Base-by-base conservation (phyloP, 2,329 filamentous ascomycete species). In the Botrytis squamosa region DNA sequence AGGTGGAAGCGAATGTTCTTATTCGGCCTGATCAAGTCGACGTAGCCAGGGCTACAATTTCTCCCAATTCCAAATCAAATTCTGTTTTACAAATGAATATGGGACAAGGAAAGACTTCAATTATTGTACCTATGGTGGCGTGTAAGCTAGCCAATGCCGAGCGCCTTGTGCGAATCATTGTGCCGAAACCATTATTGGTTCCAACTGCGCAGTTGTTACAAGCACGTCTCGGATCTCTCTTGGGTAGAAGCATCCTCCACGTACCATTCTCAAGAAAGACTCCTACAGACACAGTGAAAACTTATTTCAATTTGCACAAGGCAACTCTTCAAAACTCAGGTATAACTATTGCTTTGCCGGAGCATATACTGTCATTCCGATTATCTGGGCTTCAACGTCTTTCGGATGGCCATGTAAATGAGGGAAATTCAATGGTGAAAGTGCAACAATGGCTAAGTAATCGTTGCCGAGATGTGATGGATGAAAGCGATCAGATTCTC, bases 81-180 rank as follows among this genome's bases (percentile, higher is more conserved):
- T 89, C 89, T 0, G 88, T 92, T 0, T 76, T 91, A 1, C 90
- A 92, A 75, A 85, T 92, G 81, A 89, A 91, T 75, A 92, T 92
- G 90, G 90, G 90, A 0, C 85, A 90, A 82, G 87, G 86, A 82
- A 90, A 90, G 80, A 89, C 88, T 0, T 88, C 86, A 0, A 85
- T 84, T 67, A 87, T 89, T 36, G 84, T 89, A 10, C 87, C 87
- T 0, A 87, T 89, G 84, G 85, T 83, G 0, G 83, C 85, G 0
- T 81, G 83, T 0, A 75, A 83, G 0, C 79, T 89, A 0, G 86
- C 87, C 0, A 80, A 89, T 75, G 80, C 82, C 0, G 78, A 75
- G 8, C 75, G 75, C 36, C 77, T 89, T 0, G 78, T 82, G 0
- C 80, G 87, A 12, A 79, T 87, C 0, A 74, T 87, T 2, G 83